Percentiles rank a stretch among this genome's conserved stretches.
Conservation (phyloP, 106 monocot species). For the Apostasia shenzhenica region DNA sequence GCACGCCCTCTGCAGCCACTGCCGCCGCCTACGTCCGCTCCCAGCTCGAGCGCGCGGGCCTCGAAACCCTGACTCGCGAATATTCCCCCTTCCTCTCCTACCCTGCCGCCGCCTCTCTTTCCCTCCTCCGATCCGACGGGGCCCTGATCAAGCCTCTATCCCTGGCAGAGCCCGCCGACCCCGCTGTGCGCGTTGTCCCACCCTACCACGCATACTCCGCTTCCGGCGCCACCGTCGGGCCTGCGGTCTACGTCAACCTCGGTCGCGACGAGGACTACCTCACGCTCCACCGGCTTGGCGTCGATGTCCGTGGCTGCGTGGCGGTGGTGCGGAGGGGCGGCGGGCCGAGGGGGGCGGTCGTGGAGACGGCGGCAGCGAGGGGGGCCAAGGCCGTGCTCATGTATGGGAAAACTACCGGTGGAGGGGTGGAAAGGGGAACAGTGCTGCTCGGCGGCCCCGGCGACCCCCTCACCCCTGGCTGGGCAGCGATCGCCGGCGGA, state of each 20-base stretch:
- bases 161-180: conserved; percentile 50
- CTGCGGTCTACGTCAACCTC: conserved; percentile 50
- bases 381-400: conserved; percentile 66
- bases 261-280: conserved; percentile 58
- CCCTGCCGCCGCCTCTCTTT: conserved; percentile 50
- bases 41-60: conserved; percentile 41
- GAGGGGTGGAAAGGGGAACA: conserved; percentile 74
- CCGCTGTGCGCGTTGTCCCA: conserved; percentile 10
- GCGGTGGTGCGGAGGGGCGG: conserved; percentile 38
- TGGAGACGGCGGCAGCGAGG: conserved; percentile 44
- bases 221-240: conserved; percentile 43
- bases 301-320: conserved; percentile 37
- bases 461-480: conserved; percentile 78
- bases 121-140: conserved; percentile 31
- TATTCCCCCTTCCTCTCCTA: conserved; percentile 69
- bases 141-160: conserved; percentile 28
- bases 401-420: conserved; percentile 21
- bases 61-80: conserved; percentile 22
- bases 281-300: conserved; percentile 29
- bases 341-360: conserved; percentile 51
- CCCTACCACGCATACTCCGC: conserved; percentile 86
- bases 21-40: conserved; percentile 44
- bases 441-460: conserved; percentile 51
- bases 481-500: conserved; percentile 28
- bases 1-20: conserved; percentile 35